These are phyloP conservation scores for Paraphaeosphaeria minitans DNA, from an alignment of 2,329 filamentous ascomycete species.

Conservation along the genomic window DNA sequence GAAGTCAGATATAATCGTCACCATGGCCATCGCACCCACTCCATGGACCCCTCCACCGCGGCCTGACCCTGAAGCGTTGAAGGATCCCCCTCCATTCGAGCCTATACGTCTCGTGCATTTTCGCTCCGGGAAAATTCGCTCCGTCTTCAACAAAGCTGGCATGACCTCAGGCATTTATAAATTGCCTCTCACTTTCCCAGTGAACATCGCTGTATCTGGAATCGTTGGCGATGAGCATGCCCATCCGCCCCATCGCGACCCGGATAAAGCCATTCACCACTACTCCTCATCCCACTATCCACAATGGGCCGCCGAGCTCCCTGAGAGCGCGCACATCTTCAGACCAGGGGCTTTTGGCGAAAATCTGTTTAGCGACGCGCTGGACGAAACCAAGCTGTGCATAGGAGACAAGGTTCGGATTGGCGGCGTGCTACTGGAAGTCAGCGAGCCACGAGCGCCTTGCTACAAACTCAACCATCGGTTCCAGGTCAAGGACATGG, in stretches of 20 bases:
- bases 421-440: slow-evolving; percentile 54
- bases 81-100: slow-evolving; percentile 30
- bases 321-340: slow-evolving; percentile 58
- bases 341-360: slow-evolving; percentile 67
- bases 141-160: slow-evolving; percentile 57
- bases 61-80: slow-evolving; percentile 26
- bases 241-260: slow-evolving; percentile 64
- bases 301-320: slow-evolving; percentile 60
- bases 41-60: slow-evolving; percentile 28
- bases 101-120: slow-evolving; percentile 61
- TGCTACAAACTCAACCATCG: slow-evolving; percentile 74
- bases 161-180: slow-evolving; percentile 63
- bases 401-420: slow-evolving; percentile 52
- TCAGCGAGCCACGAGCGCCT: slow-evolving; percentile 66
- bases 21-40: slow-evolving; percentile 15
- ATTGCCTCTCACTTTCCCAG: slow-evolving; percentile 48
- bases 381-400: slow-evolving; percentile 69
- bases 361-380: slow-evolving; percentile 62
- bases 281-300: slow-evolving; percentile 66
- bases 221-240: slow-evolving; percentile 67
- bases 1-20: background rate
- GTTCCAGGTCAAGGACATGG: slow-evolving; percentile 67
- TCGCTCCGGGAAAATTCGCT: slow-evolving; percentile 62
- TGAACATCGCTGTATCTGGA: slow-evolving; percentile 57
- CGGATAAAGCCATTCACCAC: slow-evolving; percentile 67